These are phyloP conservation scores for Oryza rufipogon DNA, from an alignment of 176 grass and related monocot genomes.

Conservation along the genomic window DNA sequence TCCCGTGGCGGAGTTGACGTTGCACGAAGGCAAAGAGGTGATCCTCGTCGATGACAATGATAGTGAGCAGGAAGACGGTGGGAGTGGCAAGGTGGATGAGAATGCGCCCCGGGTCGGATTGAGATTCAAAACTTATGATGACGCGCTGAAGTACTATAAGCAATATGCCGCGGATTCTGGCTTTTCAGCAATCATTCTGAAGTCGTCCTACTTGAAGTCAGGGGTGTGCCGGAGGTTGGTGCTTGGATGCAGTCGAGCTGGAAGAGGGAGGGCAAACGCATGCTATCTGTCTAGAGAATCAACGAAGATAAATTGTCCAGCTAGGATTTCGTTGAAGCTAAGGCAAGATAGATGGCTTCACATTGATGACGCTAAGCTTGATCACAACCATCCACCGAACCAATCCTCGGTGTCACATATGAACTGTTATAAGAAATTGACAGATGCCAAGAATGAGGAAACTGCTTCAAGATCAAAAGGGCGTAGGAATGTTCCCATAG, in stretches of 20 bases:
- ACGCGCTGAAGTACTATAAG: constrained; percentile 73
- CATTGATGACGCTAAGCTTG: constrained; percentile 65
- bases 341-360: constrained; percentile 90
- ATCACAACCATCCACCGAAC: constrained; percentile 90
- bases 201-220: constrained; percentile 75
- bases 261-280: constrained; percentile 75
- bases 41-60: constrained; percentile 61
- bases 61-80: constrained; percentile 42
- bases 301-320: constrained; percentile 84
- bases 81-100: constrained; percentile 39
- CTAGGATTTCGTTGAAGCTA: constrained; percentile 78
- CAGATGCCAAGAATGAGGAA: constrained; percentile 58
- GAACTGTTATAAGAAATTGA: constrained; percentile 69
- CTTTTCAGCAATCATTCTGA: constrained; percentile 67
- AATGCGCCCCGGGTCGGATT: constrained; percentile 58
- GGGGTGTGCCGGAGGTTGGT: constrained; percentile 78
- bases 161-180: constrained; percentile 76
- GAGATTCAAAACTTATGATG: constrained; percentile 90
- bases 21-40: constrained; percentile 55
- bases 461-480: constrained; percentile 49
- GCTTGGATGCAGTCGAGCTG: constrained; percentile 83
- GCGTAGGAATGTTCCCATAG: constrained; percentile 54
- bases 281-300: constrained; percentile 82
- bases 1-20: neutral
- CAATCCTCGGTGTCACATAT: constrained; percentile 54